Evolutionary conservation across 2,329 filamentous ascomycete genomes (phyloP).

Genomic region (Cercospora sp.): DNA sequence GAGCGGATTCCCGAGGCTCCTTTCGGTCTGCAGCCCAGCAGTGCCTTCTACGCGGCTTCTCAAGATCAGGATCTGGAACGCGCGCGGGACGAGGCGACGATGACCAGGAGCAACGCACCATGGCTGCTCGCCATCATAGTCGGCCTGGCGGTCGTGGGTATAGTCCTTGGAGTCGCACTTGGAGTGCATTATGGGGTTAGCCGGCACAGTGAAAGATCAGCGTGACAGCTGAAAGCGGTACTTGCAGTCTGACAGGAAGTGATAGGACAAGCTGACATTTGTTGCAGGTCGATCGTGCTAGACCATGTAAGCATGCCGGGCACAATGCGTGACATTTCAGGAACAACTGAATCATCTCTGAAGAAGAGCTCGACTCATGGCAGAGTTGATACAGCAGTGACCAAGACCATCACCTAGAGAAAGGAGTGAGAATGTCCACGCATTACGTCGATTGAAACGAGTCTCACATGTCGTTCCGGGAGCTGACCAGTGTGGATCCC

Average conservation of each 20-base stretch:
- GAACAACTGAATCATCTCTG: background rate
- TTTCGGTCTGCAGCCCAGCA: background rate
- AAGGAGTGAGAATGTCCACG: background rate
- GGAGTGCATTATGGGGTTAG: conserved; percentile 6
- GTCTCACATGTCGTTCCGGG: background rate
- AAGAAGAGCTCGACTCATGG: background rate
- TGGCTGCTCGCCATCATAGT: conserved; percentile 8
- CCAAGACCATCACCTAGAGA: background rate
- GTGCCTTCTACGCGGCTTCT: background rate
- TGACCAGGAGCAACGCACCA: background rate
- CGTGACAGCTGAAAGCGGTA: background rate
- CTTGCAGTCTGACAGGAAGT: background rate
- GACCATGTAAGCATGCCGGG: background rate
- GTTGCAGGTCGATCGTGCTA: background rate
- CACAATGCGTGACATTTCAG: background rate
- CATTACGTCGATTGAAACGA: background rate
- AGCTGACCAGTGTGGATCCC: background rate
- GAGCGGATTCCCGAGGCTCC: background rate
- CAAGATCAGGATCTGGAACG: background rate
- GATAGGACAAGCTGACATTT: background rate
- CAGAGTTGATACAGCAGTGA: background rate
- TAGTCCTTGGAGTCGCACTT: conserved; percentile 3
- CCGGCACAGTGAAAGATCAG: background rate
- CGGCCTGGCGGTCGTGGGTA: background rate
- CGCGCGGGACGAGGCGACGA: background rate